These are phyloP conservation scores for Mycena pura DNA, from an alignment of 768 basidiomycete genomes.

Conservation along the genomic window DNA sequence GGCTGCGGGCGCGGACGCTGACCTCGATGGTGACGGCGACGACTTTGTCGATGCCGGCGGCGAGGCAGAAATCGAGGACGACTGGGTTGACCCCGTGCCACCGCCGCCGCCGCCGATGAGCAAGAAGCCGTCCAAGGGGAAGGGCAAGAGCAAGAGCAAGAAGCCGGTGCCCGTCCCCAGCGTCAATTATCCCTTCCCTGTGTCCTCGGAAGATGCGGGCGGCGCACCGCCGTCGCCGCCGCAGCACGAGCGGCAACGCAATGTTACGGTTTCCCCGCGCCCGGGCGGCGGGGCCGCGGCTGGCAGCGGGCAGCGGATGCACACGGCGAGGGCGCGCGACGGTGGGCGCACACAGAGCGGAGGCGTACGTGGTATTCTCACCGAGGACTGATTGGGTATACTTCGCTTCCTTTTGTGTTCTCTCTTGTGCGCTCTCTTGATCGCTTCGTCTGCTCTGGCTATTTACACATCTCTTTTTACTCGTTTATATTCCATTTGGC, in stretches of 20 bases:
- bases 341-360: slow-evolving; percentile 87
- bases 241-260: slow-evolving; percentile 24
- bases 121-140: slow-evolving; percentile 32
- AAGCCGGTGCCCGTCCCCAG: slow-evolving; percentile 47
- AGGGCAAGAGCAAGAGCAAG: slow-evolving; percentile 48
- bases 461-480: no score
- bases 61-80: slow-evolving; percentile 51
- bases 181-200: slow-evolving; percentile 73
- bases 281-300: slow-evolving; percentile 17
- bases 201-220: slow-evolving; percentile 47
- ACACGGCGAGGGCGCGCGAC: slow-evolving; percentile 74
- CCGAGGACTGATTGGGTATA: slow-evolving; percentile 46
- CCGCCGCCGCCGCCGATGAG: slow-evolving; percentile 21
- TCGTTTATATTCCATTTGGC: no score
- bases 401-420: no score
- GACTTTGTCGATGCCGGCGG: slow-evolving; percentile 26
- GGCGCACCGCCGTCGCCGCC: slow-evolving; percentile 22
- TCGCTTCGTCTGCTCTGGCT: no score
- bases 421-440: no score
- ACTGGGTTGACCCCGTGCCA: slow-evolving; percentile 69
- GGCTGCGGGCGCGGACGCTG: slow-evolving; percentile 38
- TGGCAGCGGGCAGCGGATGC: slow-evolving; percentile 58
- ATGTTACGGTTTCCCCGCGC: slow-evolving; percentile 29
- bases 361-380: slow-evolving; percentile 78
- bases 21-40: slow-evolving; percentile 49